A percentile compares a stretch with the other conserved stretches of the same genome.
These are phyloP conservation scores for Hanseniaspora uvarum DNA, from an alignment of 1,139 yeast genomes.

Conservation along the genomic window DNA sequence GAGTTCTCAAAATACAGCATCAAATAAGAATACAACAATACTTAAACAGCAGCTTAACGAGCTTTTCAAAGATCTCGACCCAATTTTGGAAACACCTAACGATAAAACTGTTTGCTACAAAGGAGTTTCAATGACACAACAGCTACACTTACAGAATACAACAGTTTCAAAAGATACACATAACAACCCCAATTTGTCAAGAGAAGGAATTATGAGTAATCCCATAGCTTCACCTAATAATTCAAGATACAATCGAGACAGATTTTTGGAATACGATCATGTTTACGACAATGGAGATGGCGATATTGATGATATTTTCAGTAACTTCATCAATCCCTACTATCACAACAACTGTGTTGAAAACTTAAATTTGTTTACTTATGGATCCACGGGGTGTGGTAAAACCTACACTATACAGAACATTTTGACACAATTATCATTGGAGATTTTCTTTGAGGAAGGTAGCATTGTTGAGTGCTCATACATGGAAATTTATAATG, in stretches of 20 bases:
- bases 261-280: constrained; percentile 45
- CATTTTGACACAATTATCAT: constrained; percentile 66
- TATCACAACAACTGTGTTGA: constrained; percentile 41
- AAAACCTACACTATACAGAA: constrained; percentile 68
- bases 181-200: not conserved
- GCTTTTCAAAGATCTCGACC: constrained; percentile 12
- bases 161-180: not conserved
- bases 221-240: constrained; percentile 16
- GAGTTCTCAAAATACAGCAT: not conserved
- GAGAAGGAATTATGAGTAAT: constrained; percentile 13
- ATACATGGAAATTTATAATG: constrained; percentile 83
- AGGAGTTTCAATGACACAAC: constrained; percentile 15
- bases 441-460: constrained; percentile 60
- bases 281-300: constrained; percentile 49
- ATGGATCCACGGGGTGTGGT: constrained; percentile 99
- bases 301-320: not conserved
- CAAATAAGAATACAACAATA: not conserved
- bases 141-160: constrained; percentile 2
- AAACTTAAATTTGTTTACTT: constrained; percentile 89
- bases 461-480: constrained; percentile 53
- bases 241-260: constrained; percentile 32
- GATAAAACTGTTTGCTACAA: constrained; percentile 8
- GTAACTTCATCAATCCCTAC: constrained; percentile 2
- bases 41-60: constrained; percentile 14
- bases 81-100: constrained; percentile 7